Evolutionary conservation across 2,329 filamentous ascomycete species (phyloP), one percentile per base, ranked within the genome.

Genomic region (Alternaria solani): DNA sequence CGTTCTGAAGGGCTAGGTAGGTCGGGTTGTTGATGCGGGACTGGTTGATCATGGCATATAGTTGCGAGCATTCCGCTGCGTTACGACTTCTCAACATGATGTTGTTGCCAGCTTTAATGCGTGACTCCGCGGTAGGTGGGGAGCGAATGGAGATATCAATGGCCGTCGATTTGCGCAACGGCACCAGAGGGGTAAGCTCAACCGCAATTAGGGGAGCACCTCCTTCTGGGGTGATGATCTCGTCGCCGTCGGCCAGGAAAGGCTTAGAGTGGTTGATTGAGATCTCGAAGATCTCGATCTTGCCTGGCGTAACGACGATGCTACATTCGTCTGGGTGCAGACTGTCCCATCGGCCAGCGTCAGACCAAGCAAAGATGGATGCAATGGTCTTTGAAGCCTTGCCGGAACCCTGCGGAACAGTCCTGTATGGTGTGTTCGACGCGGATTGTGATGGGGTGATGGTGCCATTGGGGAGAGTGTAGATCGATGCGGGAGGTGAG

Each of bases 121-220:
- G 87, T 5, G 91, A 93, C 63, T 91, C 87, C 34, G 84, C 76
- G 7, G 91, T 91, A 26, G 94, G 91, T 1, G 92, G 92, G 7
- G 94, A 97, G 51, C 93, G 91, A 65, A 99, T 92, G 66, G 96
- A 95, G 55, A 99, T 92, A 76, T 99, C 95, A 32, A 99, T 87
- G 4, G 91, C 92, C 23, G 93, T 99, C 70, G 94, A 95, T 72
- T 94, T 91, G 64, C 94, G 88, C 62, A 98, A 89, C 67, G 94
- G 91, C 7, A 98, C 94, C 38, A 97, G 83, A 0, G 95, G 95
- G 0, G 94, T 98, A 42, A 99, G 87, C 73, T 97, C 93, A 34
- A 97, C 86, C 6, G 90, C 91, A 61, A 89, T 79, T 32, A 89
- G 79, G 32, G 87, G 88, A 57, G 82, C 81, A 65, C 73, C 70